Evolutionary conservation across 306 rosid species (phyloP), one percentile per base, ranked within the genome.

Genomic region (Prunus padus): DNA sequence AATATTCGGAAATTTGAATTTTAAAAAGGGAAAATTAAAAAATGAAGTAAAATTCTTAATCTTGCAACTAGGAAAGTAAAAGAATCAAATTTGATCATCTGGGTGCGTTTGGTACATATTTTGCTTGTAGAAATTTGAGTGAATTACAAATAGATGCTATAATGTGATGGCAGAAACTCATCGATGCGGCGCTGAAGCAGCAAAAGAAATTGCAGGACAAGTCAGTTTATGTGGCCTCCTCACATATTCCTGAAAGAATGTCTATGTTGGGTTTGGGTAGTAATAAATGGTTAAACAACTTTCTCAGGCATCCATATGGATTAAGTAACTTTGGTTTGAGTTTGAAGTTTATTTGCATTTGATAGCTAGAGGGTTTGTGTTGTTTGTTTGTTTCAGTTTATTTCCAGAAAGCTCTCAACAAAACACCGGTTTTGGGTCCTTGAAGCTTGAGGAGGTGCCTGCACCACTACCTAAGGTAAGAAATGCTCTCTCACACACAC

Each of bases 161-260:
- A 72, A 46, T 51, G 65, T 77, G 52, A 68, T 67, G 81, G 85
- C 80, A 94, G 98, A 92, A 89, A 84, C 79, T 92, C 40, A 80
- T 94, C 8, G 75, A 85, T 71, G 95, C 92, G 55, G 86, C 89
- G 10, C 54, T 90, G 79, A 83, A 75, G 85, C 97, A 92, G 86
- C 95, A 89, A 84, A 87, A 82, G 91, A 90, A 88, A 82, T 83
- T 95, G 84, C 94, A 89, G 88, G 85, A 80, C 81, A 85, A 92
- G 88, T 84, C 89, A 57, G 80, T 77, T 70, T 78, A 85, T 60
- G 87, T 82, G 51, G 92, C 97, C 60, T 59, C 83, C 60, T 59
- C 83, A 19, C 84, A 80, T 69, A 8, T 79, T 72, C 77, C 87
- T 23, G 91, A 88, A 55, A 86, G 85, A 73, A 72, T 52, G 80